Conservation (phyloP, 257 asterid genomes). For the Fraxinus pennsylvanica region DNA sequence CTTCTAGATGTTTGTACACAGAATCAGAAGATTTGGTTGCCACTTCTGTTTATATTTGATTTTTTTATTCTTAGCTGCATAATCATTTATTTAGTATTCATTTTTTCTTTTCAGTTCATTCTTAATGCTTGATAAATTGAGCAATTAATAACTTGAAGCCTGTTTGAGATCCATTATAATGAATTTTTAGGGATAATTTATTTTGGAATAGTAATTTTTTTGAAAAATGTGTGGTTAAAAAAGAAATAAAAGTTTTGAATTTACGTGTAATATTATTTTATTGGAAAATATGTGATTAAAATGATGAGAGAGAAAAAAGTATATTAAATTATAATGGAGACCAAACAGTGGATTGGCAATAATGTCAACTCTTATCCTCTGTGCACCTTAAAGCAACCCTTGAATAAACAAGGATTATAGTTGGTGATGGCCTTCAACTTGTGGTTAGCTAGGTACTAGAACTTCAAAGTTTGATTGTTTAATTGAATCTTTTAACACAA, state of each 20-base stretch:
- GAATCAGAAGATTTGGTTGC: neutral
- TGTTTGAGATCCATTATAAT: no score
- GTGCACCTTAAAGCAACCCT: neutral
- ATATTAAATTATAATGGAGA: no score
- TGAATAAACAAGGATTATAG: neutral
- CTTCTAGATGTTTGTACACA: neutral
- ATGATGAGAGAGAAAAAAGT: no score
- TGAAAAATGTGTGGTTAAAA: no score
- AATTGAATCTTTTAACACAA: neutral
- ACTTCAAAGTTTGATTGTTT: neutral
- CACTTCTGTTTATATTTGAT: neutral
- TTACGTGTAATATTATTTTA: no score
- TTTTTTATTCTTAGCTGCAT: neutral
- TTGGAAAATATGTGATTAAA: no score
- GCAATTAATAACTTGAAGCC: neutral
- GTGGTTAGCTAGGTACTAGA: slow-evolving; percentile 4
- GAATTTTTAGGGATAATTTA: no score
- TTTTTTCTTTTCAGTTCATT: neutral
- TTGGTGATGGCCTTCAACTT: slow-evolving; percentile 22
- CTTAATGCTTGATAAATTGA: neutral
- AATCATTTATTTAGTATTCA: neutral
- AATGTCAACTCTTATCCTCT: neutral
- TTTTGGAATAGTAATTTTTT: no score
- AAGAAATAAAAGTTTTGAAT: no score
- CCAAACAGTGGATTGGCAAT: neutral